Base-by-base conservation (phyloP, 345 rosid genomes). In the Clarkia xantiana region DNA sequence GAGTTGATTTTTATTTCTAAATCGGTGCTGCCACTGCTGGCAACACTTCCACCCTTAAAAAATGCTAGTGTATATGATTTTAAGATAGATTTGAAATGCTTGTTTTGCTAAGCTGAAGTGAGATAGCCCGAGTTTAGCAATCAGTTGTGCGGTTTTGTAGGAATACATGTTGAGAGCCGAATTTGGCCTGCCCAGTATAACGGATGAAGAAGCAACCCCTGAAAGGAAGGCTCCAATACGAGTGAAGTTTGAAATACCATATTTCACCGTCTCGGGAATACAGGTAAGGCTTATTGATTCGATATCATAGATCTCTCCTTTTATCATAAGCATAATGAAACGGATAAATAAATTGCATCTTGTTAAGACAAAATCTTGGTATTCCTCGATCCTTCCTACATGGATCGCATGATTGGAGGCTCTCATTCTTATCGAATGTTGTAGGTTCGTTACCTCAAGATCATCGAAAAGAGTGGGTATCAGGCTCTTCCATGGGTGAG, bases 401-500 rank as follows among this genome's bases (percentile, higher is more conserved):
- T 9, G 20, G n/a, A n/a, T n/a, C n/a, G n/a, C 18, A 17, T 10
- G 19, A 40, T 67, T 45, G 34, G 42, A 20, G 55, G 19, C 25
- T 38, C 39, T 15, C 6, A 8, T 8, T 60, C 14, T 39, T 44
- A 14, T 16, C 45, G 36, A n/a, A 18, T 51, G 53, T 62, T 72
- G 53, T 61, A 91, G 98, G 98, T 91, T 52, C 83, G 95, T 18
- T 91, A 91, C 77, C 71, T 91, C 73, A 91, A 86, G 85, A 80
- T 91, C 40, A 91, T 91, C 44, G 98, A 91, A 73, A 91, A 91
- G 69, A 86, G 94, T 46, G 95, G 95, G 40, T 91, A 91, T 64
- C 98, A 84, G 51, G 96, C 96, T 52, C 96, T 86, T 58, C 98
- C 98, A 55, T 91, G 98, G 98, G 96, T 86, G 57, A 79, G 98